phyloP scores from a whole-genome alignment of 164 flowering plant species.

The Magnolia officinalis region DNA sequence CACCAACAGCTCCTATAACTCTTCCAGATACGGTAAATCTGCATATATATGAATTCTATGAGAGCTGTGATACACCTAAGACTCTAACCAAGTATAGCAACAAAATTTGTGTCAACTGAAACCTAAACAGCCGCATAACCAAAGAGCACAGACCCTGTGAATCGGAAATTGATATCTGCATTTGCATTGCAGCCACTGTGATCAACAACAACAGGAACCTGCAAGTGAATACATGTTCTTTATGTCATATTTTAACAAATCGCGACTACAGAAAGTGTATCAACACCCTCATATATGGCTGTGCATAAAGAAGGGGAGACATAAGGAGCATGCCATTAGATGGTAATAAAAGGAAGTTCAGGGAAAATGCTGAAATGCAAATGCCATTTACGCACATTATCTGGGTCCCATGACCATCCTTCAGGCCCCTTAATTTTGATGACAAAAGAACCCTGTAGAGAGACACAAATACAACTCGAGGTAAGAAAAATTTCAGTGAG shows the following conservation, averaged over 20 bases:
- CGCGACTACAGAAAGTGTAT: background rate
- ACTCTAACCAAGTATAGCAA: slow-evolving; percentile 1
- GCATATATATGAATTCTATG: slow-evolving; percentile 10
- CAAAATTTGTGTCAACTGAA: background rate
- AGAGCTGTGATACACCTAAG: slow-evolving; percentile 7
- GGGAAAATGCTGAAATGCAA: background rate
- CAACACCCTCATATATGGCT: background rate
- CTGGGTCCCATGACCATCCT: slow-evolving; percentile 97
- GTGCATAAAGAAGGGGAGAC: background rate
- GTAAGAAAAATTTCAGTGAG: background rate
- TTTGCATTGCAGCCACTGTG: slow-evolving; percentile 83
- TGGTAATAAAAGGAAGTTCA: background rate
- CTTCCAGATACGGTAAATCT: slow-evolving; percentile 90
- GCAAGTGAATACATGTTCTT: slow-evolving; percentile 12
- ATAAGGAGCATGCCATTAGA: background rate
- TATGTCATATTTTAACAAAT: slow-evolving; percentile 4
- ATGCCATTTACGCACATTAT: slow-evolving; percentile 45
- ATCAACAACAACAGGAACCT: slow-evolving; percentile 88
- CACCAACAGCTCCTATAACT: slow-evolving; percentile 89
- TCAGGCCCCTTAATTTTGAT: slow-evolving; percentile 83
- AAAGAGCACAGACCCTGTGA: slow-evolving; percentile 73
- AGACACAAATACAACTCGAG: background rate
- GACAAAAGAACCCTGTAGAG: slow-evolving; percentile 74
- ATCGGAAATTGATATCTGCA: slow-evolving; percentile 86
- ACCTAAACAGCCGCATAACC: background rate